Evolutionary conservation across 2,329 filamentous ascomycete species (phyloP).

Genomic region (Cyphellophora europaea): DNA sequence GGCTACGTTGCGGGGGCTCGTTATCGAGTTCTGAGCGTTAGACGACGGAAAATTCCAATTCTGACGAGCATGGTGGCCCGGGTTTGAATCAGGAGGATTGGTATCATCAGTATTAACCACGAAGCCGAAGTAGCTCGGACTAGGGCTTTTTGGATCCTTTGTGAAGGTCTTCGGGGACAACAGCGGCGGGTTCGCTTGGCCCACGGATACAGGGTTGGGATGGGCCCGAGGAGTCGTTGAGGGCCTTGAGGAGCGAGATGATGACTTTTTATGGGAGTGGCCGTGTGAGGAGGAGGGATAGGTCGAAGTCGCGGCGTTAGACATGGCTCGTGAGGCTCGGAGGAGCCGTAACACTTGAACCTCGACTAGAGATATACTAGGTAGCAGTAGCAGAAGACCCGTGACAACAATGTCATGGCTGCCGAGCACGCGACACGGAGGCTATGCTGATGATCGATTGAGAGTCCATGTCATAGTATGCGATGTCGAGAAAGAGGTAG

Average conservation of each 20-base stretch:
- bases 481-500: no score
- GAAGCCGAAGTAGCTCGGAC: slow-evolving; percentile 83
- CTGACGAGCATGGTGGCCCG: slow-evolving; percentile 51
- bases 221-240: slow-evolving; percentile 45
- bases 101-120: slow-evolving; percentile 48
- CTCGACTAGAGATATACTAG: neutral
- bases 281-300: slow-evolving; percentile 10
- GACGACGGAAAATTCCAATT: slow-evolving; percentile 69
- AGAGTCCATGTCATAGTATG: neutral
- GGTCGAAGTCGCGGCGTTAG: slow-evolving; percentile 19
- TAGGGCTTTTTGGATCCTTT: slow-evolving; percentile 33
- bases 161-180: slow-evolving; percentile 30
- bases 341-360: no score
- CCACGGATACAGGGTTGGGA: slow-evolving; percentile 43
- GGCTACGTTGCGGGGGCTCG: slow-evolving; percentile 59
- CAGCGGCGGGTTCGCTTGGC: slow-evolving; percentile 46
- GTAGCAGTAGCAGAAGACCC: neutral
- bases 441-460: neutral
- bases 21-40: slow-evolving; percentile 59
- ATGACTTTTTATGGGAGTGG: slow-evolving; percentile 16
- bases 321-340: slow-evolving; percentile 16
- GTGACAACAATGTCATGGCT: neutral
- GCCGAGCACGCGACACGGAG: neutral
- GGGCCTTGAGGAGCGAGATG: slow-evolving; percentile 18
- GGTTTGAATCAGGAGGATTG: slow-evolving; percentile 53